Base-by-base conservation (phyloP, 768 basidiomycete genomes). In the Dendrothele bispora region DNA sequence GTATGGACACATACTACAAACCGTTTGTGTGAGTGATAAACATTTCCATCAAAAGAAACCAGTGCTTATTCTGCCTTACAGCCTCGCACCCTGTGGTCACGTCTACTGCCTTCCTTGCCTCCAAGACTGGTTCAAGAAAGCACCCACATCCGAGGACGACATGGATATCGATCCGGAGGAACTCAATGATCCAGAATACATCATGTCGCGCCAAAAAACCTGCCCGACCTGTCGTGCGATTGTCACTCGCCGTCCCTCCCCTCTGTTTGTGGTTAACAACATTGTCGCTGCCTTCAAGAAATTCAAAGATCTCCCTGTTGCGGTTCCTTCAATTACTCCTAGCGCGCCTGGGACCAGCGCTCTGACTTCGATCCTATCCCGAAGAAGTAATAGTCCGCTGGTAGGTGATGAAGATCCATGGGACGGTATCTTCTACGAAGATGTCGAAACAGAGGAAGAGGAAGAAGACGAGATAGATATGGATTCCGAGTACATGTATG, bases 41-140 rank as follows among this genome's bases (percentile, higher is more conserved):
- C 40, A 24, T 30, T 26, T 35, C 7, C 29, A 29, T 37, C 6
- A 14, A 38, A 12, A 29, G 34, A 11, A 39, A 24, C 14, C 21
- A 55, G 50, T 20, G 55, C 44, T 20, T 11, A 27, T 28, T 8
- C 14, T 34, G 14, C 30, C 43, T 17, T 32, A 14, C 43, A 88
- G 87, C 2, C 71, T 89, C 36, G 77, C 84, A 1, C 88, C 88
- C 0, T 90, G 88, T 56, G 88, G 88, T 1, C 88, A 90, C 54
- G 75, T 86, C n/a, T 69, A 86, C n/a, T 90, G 88, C 48, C 73
- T 85, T 22, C 55, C 58, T 3, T 90, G 88, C 55, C 77, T 90
- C 7, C 83, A 86, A 62, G 80, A 83, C 55, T 90, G 88, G 88
- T 90, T 90, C 66, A 77, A 80, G 49, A 76, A 79, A 43, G 84